Percentiles rank a stretch among this genome's conserved stretches.
phyloP scores from a whole-genome alignment of 305 asterid genomes.

The Solanum chacoense region DNA sequence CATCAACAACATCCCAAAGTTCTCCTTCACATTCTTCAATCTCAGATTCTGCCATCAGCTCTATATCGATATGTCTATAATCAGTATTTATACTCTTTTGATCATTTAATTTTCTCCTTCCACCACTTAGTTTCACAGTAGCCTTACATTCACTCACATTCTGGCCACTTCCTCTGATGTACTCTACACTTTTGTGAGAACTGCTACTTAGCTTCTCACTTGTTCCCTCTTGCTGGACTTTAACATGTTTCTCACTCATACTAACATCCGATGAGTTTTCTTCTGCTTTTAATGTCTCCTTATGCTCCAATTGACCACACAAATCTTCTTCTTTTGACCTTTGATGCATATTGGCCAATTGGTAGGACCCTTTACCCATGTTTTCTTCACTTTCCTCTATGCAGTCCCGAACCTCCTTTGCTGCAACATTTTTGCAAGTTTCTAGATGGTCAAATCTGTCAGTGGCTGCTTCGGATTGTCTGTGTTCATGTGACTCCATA shows the following conservation, averaged over 20 bases:
- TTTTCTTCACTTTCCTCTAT: slow-evolving; percentile 21
- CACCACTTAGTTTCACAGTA: neutral
- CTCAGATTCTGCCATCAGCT: slow-evolving; percentile 12
- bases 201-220: neutral
- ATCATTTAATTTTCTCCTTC: neutral
- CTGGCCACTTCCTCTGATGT: slow-evolving; percentile 1
- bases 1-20: slow-evolving; percentile 19
- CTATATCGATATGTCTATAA: slow-evolving; percentile 10
- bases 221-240: slow-evolving; percentile 3
- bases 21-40: slow-evolving; percentile 25
- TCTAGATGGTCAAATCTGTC: slow-evolving; percentile 22
- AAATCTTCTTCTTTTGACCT: slow-evolving; percentile 14
- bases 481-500: slow-evolving; percentile 15
- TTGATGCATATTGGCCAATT: slow-evolving; percentile 10
- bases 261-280: neutral
- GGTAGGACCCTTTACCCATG: slow-evolving; percentile 10
- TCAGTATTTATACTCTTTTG: neutral
- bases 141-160: neutral
- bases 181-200: slow-evolving; percentile 9
- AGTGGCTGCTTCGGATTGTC: slow-evolving; percentile 7
- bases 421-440: slow-evolving; percentile 13
- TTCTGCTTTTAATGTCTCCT: slow-evolving; percentile 10
- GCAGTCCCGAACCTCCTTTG: slow-evolving; percentile 23
- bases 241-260: neutral
- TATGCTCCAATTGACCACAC: slow-evolving; percentile 16